Percentiles rank a stretch among this genome's conserved stretches.
Conservation (phyloP, 768 basidiomycete genomes). For the Amanita jacksonii region DNA sequence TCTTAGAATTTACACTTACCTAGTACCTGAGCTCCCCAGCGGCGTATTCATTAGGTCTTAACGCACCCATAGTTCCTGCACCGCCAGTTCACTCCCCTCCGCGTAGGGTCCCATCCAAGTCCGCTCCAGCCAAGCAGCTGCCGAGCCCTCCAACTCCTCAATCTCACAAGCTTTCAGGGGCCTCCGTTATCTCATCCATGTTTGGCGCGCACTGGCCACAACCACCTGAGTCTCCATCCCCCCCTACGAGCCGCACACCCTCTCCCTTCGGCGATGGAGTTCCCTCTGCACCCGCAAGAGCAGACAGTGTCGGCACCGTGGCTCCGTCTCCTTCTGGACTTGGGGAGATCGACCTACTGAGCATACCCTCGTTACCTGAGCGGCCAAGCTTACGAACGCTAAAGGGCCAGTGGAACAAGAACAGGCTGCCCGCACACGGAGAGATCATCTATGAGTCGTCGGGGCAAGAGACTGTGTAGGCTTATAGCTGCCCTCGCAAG, state of each 20-base stretch:
- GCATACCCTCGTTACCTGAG: neutral
- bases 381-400: neutral
- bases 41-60: constrained; percentile 31
- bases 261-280: neutral
- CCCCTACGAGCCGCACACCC: neutral
- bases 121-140: neutral
- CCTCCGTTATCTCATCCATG: constrained; percentile 2
- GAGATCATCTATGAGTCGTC: neutral
- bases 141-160: neutral
- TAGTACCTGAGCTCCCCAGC: too few relatives aligned
- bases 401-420: neutral
- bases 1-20: constrained; percentile 35
- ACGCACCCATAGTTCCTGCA: constrained; percentile 15
- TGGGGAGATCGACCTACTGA: neutral
- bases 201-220: constrained; percentile 8
- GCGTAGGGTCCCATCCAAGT: neutral
- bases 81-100: neutral
- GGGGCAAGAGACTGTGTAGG: constrained; percentile 1
- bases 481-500: too few relatives aligned
- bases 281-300: neutral
- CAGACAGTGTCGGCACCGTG: neutral
- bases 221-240: neutral
- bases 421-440: neutral
- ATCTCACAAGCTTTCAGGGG: neutral
- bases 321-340: neutral